Evolutionary conservation across 257 asterid species (phyloP).

Genomic region (Salvia rosmarinus): DNA sequence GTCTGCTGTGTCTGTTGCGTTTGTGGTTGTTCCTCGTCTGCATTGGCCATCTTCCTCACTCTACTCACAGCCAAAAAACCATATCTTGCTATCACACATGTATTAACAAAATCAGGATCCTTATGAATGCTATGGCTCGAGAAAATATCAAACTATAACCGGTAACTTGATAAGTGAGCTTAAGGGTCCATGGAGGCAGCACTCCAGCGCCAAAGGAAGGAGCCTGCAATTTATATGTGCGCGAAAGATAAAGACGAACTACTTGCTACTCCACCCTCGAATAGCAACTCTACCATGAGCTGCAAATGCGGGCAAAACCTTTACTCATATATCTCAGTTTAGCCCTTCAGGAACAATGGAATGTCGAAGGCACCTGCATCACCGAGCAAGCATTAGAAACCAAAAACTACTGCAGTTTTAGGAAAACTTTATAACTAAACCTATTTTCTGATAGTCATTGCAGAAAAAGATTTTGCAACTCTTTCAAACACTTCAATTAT

Average conservation of each 20-base stretch:
- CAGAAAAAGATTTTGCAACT: constrained; percentile 4
- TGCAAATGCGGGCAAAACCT: constrained; percentile 30
- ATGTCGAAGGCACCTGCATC: constrained; percentile 48
- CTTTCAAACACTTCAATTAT: constrained; percentile 12
- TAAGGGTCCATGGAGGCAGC: constrained; percentile 32
- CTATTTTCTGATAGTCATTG: neutral
- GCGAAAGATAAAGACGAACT: constrained; percentile 19
- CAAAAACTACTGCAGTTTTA: constrained; percentile 16
- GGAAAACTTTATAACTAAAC: neutral
- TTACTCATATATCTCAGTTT: constrained; percentile 11
- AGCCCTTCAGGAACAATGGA: constrained; percentile 25
- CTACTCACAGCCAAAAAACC: constrained; percentile 44
- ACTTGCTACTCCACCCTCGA: constrained; percentile 26
- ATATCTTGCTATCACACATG: constrained; percentile 36
- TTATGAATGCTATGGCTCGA: constrained; percentile 17
- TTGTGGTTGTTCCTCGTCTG: constrained; percentile 53
- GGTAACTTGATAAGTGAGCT: constrained; percentile 1
- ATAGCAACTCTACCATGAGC: constrained; percentile 17
- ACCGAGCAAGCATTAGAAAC: constrained; percentile 41
- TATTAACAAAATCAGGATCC: constrained; percentile 28
- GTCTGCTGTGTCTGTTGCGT: constrained; percentile 36
- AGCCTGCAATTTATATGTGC: constrained; percentile 33
- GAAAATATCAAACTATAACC: constrained; percentile 16
- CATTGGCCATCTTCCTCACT: constrained; percentile 59
- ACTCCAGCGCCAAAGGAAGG: constrained; percentile 34